phyloP scores from a whole-genome alignment of 2,329 filamentous ascomycete genomes.

The Chaetomium sp. region DNA sequence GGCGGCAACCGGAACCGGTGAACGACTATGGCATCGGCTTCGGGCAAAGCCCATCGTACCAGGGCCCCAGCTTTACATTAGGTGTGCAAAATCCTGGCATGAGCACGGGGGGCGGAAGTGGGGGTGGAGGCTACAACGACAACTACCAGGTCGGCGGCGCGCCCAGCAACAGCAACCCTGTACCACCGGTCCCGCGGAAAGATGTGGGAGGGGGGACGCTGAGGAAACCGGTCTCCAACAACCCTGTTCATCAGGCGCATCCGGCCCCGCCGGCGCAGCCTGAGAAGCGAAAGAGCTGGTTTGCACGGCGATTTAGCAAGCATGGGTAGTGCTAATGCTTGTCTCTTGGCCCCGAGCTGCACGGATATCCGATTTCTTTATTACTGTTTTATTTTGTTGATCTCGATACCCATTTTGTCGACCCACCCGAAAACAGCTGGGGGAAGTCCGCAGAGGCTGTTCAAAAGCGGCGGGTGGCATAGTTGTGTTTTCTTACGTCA shows the following conservation, averaged over 20 bases:
- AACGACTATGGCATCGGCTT: conserved; percentile 69
- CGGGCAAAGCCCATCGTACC: conserved; percentile 47
- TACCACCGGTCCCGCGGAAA: conserved; percentile 42
- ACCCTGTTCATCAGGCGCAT: conserved; percentile 35
- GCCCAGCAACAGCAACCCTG: conserved; percentile 20
- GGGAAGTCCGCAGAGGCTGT: background rate
- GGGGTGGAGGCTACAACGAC: background rate
- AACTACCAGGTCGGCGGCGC: conserved; percentile 27
- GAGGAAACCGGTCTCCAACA: conserved; percentile 33
- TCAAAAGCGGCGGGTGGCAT: background rate
- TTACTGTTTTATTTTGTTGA: conserved; percentile 20
- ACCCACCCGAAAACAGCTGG: conserved; percentile 1
- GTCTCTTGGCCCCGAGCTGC: conserved; percentile 16
- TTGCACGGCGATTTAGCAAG: conserved; percentile 79
- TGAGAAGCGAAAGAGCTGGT: conserved; percentile 89
- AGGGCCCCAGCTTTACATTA: conserved; percentile 46
- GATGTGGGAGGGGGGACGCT: conserved; percentile 35
- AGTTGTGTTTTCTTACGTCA: background rate
- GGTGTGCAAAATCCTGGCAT: conserved; percentile 32
- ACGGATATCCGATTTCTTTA: background rate
- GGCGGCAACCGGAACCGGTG: conserved; percentile 53
- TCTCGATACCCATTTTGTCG: conserved; percentile 25
- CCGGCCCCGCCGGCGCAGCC: conserved; percentile 37
- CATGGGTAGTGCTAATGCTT: conserved; percentile 41
- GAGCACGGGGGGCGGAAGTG: conserved; percentile 26